Percentiles rank a stretch among this genome's conserved stretches.
Evolutionary conservation across 1,284 basidiomycete species (phyloP).

Genomic region (Cronartium quercuum): DNA sequence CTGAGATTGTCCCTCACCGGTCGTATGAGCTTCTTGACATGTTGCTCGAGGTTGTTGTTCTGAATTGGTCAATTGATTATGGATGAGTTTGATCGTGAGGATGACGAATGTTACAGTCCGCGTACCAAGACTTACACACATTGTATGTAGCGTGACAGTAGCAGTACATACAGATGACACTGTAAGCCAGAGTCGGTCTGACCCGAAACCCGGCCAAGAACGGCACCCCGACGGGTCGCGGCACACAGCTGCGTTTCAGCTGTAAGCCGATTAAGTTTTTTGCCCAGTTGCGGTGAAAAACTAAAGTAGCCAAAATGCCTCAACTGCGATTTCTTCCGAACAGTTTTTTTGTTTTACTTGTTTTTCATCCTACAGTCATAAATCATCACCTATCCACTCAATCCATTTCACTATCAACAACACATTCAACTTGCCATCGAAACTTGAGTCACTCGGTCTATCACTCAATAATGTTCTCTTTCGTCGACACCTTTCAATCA

Average conservation of each 20-base stretch:
- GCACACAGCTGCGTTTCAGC: too few species aligned
- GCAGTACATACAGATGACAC: too few species aligned
- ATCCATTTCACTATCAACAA: neutral
- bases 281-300: too few species aligned
- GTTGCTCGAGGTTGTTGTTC: neutral
- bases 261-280: too few species aligned
- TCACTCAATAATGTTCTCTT: neutral
- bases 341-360: neutral
- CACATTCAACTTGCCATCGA: neutral
- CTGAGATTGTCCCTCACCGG: conserved; percentile 42
- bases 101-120: too few species aligned
- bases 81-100: neutral
- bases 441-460: neutral
- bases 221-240: too few species aligned
- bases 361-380: neutral
- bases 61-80: neutral
- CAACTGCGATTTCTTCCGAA: neutral
- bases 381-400: neutral
- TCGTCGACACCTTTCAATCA: neutral
- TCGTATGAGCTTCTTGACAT: conserved; percentile 42
- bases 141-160: too few species aligned
- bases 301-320: neutral
- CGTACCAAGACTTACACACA: too few species aligned
- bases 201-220: too few species aligned
- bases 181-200: too few species aligned